Conservation (phyloP, 768 basidiomycete genomes). For the Trametes cinnabarina region DNA sequence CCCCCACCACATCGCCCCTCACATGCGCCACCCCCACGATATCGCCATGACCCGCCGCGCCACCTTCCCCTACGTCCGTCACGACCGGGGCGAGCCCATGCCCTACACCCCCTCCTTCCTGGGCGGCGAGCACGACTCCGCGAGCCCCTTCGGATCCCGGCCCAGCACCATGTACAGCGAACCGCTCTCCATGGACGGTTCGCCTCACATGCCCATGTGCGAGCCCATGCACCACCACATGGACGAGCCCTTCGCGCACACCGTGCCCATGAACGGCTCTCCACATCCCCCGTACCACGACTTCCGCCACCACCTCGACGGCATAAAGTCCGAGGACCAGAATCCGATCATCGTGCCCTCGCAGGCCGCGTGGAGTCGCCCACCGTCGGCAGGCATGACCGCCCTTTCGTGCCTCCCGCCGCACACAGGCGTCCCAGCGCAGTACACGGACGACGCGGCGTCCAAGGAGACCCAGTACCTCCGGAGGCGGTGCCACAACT, state of each 20-base stretch:
- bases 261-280: slow-evolving; percentile 31
- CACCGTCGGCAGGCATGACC: slow-evolving; percentile 32
- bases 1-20: slow-evolving; percentile 33
- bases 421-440: slow-evolving; percentile 60
- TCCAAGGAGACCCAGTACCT: slow-evolving; percentile 91
- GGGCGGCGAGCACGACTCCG: slow-evolving; percentile 40
- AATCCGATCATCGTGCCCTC: slow-evolving; percentile 62
- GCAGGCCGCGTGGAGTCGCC: slow-evolving; percentile 50
- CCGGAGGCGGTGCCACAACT: slow-evolving; percentile 85
- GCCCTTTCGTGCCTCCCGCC: slow-evolving; percentile 40
- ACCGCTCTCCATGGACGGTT: slow-evolving; percentile 36
- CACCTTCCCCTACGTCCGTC: slow-evolving; percentile 75
- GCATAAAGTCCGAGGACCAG: slow-evolving; percentile 69
- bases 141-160: slow-evolving; percentile 32
- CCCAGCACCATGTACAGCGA: slow-evolving; percentile 42
- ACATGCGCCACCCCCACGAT: slow-evolving; percentile 38
- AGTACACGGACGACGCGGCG: slow-evolving; percentile 88
- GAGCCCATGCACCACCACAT: slow-evolving; percentile 29
- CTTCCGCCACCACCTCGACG: slow-evolving; percentile 41
- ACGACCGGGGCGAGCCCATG: slow-evolving; percentile 54
- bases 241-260: slow-evolving; percentile 33
- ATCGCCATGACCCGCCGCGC: slow-evolving; percentile 56
- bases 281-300: slow-evolving; percentile 49
- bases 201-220: slow-evolving; percentile 40
- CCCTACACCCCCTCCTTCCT: slow-evolving; percentile 45